A percentile compares a stretch with the other conserved stretches of the same genome.
Evolutionary conservation across 495 filamentous ascomycete genomes (phyloP).

Genomic region (Lasiosphaeriaceae sp.): DNA sequence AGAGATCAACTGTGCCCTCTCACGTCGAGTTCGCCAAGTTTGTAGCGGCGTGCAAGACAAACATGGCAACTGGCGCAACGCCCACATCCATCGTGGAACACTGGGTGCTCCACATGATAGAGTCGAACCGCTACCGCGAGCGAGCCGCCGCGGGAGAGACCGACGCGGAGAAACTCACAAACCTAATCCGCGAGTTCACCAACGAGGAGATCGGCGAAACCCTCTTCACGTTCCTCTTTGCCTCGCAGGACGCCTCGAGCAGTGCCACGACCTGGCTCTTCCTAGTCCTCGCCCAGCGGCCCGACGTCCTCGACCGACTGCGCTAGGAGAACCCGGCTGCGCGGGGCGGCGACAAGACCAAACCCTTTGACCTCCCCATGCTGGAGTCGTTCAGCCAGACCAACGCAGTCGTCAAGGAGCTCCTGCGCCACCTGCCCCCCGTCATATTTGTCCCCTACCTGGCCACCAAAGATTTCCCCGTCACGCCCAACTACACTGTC

Average conservation of each 20-base stretch:
- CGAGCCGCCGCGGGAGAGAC: conserved; percentile 62
- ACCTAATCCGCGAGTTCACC: conserved; percentile 75
- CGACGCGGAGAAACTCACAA: conserved; percentile 66
- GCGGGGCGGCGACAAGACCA: conserved; percentile 66
- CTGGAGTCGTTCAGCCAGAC: conserved; percentile 83
- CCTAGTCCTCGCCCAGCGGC: conserved; percentile 84
- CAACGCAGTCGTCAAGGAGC: conserved; percentile 84
- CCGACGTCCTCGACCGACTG: conserved; percentile 77
- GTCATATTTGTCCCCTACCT: conserved; percentile 95
- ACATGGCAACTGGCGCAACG: conserved; percentile 81
- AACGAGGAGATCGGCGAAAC: conserved; percentile 88
- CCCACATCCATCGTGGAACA: conserved; percentile 84
- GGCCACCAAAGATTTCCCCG: conserved; percentile 85
- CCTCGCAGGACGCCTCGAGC: conserved; percentile 89
- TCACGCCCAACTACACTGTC: conserved; percentile 75
- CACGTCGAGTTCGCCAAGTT: conserved; percentile 94
- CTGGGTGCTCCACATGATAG: conserved; percentile 80
- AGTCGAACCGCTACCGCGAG: conserved; percentile 70
- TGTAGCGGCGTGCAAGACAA: conserved; percentile 77
- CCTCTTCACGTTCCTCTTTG: conserved; percentile 91
- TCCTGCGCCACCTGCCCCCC: conserved; percentile 84
- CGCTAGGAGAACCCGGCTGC: conserved; percentile 81
- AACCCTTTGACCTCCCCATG: conserved; percentile 68
- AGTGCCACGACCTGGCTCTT: conserved; percentile 87
- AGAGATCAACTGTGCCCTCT: conserved; percentile 87